phyloP scores from a whole-genome alignment of 2,329 filamentous ascomycete species.

The Paraphaeosphaeria minitans region DNA sequence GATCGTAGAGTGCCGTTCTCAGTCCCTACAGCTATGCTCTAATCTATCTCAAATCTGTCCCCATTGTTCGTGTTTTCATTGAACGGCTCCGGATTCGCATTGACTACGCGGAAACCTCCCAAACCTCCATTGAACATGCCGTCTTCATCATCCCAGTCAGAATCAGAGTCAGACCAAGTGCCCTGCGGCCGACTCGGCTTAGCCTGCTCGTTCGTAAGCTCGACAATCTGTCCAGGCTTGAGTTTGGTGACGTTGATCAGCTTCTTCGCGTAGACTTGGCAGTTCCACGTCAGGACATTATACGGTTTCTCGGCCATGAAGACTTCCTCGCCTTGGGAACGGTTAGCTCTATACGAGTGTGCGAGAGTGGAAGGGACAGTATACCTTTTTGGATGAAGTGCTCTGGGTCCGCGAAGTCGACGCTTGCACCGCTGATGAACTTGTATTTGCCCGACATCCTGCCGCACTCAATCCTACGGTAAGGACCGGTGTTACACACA shows the following conservation, averaged over 20 bases:
- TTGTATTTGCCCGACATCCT: conserved; percentile 4
- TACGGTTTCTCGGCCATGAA: conserved; percentile 10
- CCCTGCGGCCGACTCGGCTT: not conserved
- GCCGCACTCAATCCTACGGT: conserved; percentile 1
- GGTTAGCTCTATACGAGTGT: not conserved
- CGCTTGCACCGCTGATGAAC: not conserved
- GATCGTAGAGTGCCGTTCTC: too few relatives aligned
- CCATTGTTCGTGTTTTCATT: not conserved
- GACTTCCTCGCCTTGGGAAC: not conserved
- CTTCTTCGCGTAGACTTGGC: conserved; percentile 9
- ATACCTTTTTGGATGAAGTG: conserved; percentile 9
- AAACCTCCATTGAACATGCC: not conserved
- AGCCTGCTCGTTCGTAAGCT: conserved; percentile 1
- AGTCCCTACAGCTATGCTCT: not conserved
- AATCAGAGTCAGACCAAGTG: not conserved
- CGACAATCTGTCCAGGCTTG: conserved; percentile 7
- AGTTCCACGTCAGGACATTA: conserved; percentile 6
- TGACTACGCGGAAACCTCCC: conserved; percentile 3
- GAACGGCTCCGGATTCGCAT: not conserved
- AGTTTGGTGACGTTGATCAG: conserved; percentile 5
- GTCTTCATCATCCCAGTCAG: not conserved
- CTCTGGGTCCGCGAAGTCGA: conserved; percentile 2
- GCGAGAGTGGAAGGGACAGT: not conserved
- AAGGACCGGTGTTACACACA: conserved; percentile 1
- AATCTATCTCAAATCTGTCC: conserved; percentile 1